Evolutionary conservation across 768 basidiomycete species (phyloP).

Genomic region (Rhodosporidiobolus sp.): DNA sequence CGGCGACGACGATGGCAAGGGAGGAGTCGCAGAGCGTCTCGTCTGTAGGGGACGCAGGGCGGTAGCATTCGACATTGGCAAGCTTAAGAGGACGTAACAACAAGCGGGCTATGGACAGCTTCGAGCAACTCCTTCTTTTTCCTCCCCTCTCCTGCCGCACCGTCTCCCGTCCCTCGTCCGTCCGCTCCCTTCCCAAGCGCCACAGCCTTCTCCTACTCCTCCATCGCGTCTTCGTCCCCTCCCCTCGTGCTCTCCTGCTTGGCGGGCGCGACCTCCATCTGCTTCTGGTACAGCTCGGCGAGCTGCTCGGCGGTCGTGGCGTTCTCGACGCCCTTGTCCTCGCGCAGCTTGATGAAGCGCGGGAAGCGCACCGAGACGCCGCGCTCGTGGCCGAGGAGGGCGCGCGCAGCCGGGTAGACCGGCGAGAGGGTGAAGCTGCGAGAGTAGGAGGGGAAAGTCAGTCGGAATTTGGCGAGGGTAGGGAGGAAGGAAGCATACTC

Average conservation of each 20-base stretch:
- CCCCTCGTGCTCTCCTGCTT: not conserved
- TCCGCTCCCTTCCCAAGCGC: no score
- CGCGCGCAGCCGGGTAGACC: conserved; percentile 72
- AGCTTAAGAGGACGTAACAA: no score
- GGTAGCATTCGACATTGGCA: no score
- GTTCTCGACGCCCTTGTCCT: conserved; percentile 69
- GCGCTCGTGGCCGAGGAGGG: conserved; percentile 59
- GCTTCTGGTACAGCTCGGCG: conserved; percentile 64
- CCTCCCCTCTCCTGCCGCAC: no score
- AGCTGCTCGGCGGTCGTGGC: conserved; percentile 71
- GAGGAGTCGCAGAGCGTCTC: no score
- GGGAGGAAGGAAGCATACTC: conserved; percentile 44
- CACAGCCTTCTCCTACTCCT: no score
- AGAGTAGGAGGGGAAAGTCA: not conserved
- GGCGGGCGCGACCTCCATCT: conserved; percentile 52
- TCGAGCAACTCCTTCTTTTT: no score
- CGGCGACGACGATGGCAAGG: no score
- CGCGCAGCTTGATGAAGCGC: conserved; percentile 68
- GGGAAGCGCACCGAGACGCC: conserved; percentile 86
- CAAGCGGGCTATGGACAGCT: no score
- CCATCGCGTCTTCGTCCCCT: not conserved
- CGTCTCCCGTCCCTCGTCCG: no score
- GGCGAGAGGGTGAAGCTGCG: conserved; percentile 54
- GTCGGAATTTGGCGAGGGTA: not conserved
- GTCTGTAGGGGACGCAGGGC: no score